Percentiles rank a stretch among this genome's conserved stretches.
phyloP scores from a whole-genome alignment of 169 alveolate species.

The Perkinsus olseni region DNA sequence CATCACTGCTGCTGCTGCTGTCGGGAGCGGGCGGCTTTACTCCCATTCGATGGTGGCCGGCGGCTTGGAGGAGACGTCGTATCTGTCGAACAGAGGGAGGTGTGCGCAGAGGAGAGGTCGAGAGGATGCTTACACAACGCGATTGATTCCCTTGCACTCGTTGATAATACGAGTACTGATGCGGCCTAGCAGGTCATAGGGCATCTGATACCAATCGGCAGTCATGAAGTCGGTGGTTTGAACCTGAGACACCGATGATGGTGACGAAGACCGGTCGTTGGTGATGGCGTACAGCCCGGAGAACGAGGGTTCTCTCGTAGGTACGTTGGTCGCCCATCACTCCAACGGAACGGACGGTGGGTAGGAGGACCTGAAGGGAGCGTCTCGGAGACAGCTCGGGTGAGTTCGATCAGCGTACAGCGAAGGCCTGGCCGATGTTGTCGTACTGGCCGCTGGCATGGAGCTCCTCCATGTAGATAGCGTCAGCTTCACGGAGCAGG shows the following conservation, averaged over 20 bases:
- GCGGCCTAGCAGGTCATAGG: conserved; percentile 29
- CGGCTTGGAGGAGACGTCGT: conserved; percentile 46
- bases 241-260: background rate
- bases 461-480: conserved; percentile 22
- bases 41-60: conserved; percentile 53
- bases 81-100: conserved; percentile 15
- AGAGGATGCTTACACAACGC: background rate
- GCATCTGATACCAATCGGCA: conserved; percentile 43
- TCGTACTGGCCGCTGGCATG: conserved; percentile 21
- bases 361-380: conserved; percentile 33
- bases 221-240: conserved; percentile 37
- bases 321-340: conserved; percentile 52
- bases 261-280: background rate
- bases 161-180: conserved; percentile 38
- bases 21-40: background rate
- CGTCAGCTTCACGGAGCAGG: conserved; percentile 34
- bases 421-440: conserved; percentile 42
- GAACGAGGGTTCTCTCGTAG: conserved; percentile 22
- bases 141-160: conserved; percentile 27
- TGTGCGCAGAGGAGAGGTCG: background rate
- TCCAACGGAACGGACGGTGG: conserved; percentile 43
- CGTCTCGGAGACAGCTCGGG: background rate
- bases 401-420: background rate
- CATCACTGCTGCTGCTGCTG: background rate
- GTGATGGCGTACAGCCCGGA: conserved; percentile 21